A percentile compares a stretch with the other conserved stretches of the same genome.
These are phyloP conservation scores for Puccinia horiana DNA, from an alignment of 1,284 basidiomycete species.

Conservation along the genomic window DNA sequence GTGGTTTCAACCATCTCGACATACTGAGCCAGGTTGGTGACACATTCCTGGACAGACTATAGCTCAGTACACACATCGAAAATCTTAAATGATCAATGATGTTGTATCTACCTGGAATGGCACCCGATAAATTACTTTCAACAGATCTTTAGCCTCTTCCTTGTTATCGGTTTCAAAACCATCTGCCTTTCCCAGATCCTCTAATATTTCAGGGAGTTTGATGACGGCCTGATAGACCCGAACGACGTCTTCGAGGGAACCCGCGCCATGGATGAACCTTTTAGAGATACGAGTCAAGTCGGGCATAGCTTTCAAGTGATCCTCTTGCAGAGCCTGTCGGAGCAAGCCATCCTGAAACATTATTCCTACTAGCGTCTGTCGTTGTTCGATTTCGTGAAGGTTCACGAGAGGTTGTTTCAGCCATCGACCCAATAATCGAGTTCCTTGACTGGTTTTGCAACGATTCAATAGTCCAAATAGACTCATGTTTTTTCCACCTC, in stretches of 20 bases:
- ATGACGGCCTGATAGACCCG: constrained; percentile 88
- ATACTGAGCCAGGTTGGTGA: constrained; percentile 72
- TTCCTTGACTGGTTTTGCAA: constrained; percentile 94
- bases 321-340: constrained; percentile 76
- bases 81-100: not conserved
- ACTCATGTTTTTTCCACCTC: constrained; percentile 73
- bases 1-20: constrained; percentile 94
- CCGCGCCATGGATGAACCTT: constrained; percentile 80
- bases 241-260: constrained; percentile 90
- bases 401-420: constrained; percentile 95
- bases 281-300: constrained; percentile 92
- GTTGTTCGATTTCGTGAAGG: constrained; percentile 83
- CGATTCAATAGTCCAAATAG: constrained; percentile 86
- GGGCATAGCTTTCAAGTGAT: constrained; percentile 85
- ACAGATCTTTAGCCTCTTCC: not conserved
- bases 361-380: constrained; percentile 82
- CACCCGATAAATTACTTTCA: constrained; percentile 13
- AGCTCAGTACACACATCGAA: not conserved
- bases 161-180: constrained; percentile 65
- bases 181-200: constrained; percentile 63
- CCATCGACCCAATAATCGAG: constrained; percentile 87
- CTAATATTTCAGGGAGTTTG: constrained; percentile 75
- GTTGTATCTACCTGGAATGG: not conserved
- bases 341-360: constrained; percentile 78
- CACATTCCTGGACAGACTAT: constrained; percentile 64